Percentiles rank a stretch among this genome's conserved stretches.
Evolutionary conservation across 306 rosid genomes (phyloP).

Genomic region (Ormosia emarginata): DNA sequence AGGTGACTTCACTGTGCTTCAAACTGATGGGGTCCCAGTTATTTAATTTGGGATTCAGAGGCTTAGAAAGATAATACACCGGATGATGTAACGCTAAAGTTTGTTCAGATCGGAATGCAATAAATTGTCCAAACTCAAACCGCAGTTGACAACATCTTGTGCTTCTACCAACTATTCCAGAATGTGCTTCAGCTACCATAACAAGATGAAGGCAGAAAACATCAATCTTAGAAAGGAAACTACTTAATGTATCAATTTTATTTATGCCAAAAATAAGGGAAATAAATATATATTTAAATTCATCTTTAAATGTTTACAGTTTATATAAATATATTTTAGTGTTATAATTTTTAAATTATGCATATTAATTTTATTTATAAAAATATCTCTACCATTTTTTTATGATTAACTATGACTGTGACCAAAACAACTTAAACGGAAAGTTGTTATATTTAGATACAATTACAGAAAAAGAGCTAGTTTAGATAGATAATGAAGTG

Average conservation of each 20-base stretch:
- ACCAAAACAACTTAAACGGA: background rate
- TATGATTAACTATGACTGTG: background rate
- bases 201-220: background rate
- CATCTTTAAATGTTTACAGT: background rate
- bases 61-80: background rate
- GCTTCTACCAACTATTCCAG: constrained; percentile 25
- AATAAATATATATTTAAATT: background rate
- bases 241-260: background rate
- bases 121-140: constrained; percentile 22
- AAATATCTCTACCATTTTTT: background rate
- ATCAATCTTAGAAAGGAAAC: background rate
- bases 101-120: constrained; percentile 17
- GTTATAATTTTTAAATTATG: background rate
- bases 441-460: background rate
- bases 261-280: background rate
- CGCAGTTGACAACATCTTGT: constrained; percentile 20
- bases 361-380: too few relatives aligned
- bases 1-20: constrained; percentile 5
- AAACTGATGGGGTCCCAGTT: constrained; percentile 38
- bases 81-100: constrained; percentile 31
- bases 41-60: constrained; percentile 26
- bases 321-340: background rate
- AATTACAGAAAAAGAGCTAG: background rate
- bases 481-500: background rate
- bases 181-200: constrained; percentile 5